Conservation (phyloP, 768 basidiomycete species). For the Rubroboletus pulcherrimus region DNA sequence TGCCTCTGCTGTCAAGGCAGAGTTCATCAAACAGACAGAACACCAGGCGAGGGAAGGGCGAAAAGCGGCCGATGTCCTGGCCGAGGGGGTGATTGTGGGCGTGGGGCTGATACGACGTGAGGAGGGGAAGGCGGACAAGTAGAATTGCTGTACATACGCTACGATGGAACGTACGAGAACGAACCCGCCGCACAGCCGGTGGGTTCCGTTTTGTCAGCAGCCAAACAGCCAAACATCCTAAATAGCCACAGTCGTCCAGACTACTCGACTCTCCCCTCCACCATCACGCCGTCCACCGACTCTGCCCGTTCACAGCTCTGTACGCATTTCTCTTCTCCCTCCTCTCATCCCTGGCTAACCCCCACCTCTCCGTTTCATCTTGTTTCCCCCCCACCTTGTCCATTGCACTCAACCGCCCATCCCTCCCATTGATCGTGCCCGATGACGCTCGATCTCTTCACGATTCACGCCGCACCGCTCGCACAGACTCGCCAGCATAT, state of each 20-base stretch:
- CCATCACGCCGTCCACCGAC: constrained; percentile 19
- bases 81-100: constrained; percentile 70
- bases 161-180: constrained; percentile 11
- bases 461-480: constrained; percentile 15
- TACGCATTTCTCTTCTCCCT: constrained; percentile 4
- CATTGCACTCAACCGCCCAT: constrained; percentile 1
- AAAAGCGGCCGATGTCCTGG: constrained; percentile 66
- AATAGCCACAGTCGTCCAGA: constrained; percentile 29
- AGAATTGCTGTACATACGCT: neutral
- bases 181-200: constrained; percentile 5
- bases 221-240: constrained; percentile 40
- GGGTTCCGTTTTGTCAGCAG: constrained; percentile 29
- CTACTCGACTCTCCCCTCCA: constrained; percentile 23
- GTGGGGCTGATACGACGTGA: constrained; percentile 69
- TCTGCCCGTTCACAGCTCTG: neutral
- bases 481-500: constrained; percentile 15
- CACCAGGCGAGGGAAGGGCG: constrained; percentile 65
- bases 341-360: neutral
- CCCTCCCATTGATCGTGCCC: constrained; percentile 32
- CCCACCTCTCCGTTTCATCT: neutral
- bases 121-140: neutral
- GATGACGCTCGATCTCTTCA: constrained; percentile 35
- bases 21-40: constrained; percentile 65
- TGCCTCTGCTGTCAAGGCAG: constrained; percentile 66
- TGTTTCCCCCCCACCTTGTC: neutral